phyloP scores from a whole-genome alignment of 2,329 filamentous ascomycete species.

The Stemphylium lycopersici region DNA sequence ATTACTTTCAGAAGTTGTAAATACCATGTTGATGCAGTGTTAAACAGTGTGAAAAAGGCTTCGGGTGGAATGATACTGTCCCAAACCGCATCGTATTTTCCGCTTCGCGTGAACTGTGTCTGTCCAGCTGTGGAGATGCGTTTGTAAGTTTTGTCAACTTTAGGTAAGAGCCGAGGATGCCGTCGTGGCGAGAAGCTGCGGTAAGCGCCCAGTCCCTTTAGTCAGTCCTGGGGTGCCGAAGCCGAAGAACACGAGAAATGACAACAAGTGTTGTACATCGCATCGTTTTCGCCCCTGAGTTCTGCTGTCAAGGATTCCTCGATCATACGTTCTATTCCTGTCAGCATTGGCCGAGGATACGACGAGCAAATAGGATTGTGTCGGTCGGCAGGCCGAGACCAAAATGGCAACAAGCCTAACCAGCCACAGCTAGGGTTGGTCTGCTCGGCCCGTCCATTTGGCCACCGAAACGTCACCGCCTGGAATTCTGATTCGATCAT shows the following conservation, averaged over 20 bases:
- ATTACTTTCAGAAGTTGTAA: too few relatives aligned
- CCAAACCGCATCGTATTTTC: too few relatives aligned
- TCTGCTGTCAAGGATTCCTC: neutral
- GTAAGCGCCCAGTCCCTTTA: too few relatives aligned
- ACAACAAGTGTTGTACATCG: slow-evolving; percentile 10
- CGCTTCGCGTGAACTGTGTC: too few relatives aligned
- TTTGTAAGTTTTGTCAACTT: too few relatives aligned
- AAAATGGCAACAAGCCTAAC: slow-evolving; percentile 5
- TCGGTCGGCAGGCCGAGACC: neutral
- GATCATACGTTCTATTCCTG: slow-evolving; percentile 9
- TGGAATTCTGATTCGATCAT: slow-evolving; percentile 7
- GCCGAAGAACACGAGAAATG: slow-evolving; percentile 11
- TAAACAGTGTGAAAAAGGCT: too few relatives aligned
- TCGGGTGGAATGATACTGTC: too few relatives aligned
- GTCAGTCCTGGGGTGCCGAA: too few relatives aligned
- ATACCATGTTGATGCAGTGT: too few relatives aligned
- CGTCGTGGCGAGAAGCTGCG: too few relatives aligned
- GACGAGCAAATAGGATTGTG: neutral
- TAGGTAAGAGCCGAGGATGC: too few relatives aligned
- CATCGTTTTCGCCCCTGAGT: neutral
- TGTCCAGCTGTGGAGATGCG: too few relatives aligned
- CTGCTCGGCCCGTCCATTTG: neutral
- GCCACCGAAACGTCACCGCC: slow-evolving; percentile 5
- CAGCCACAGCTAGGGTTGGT: neutral
- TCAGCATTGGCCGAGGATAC: neutral